A percentile compares a stretch with the other conserved stretches of the same genome.
phyloP scores from a whole-genome alignment of 2,329 filamentous ascomycete species.

The Colletotrichum euphorbiae region DNA sequence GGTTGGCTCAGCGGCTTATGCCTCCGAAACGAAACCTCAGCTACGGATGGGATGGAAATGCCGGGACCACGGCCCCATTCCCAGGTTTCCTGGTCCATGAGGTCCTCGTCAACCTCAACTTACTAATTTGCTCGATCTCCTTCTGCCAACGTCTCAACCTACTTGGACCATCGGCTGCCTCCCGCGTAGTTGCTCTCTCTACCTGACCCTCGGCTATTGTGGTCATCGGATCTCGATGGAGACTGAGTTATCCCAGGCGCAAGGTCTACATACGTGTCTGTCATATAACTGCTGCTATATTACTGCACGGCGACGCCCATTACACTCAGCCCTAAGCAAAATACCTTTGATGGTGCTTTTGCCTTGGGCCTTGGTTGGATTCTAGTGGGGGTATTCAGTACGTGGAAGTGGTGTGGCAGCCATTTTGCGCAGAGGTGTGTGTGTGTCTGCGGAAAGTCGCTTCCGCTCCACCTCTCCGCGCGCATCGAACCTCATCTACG shows the following conservation, averaged over 20 bases:
- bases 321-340: constrained; percentile 12
- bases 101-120: constrained; percentile 7
- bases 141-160: neutral
- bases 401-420: neutral
- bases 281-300: constrained; percentile 8
- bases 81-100: constrained; percentile 13
- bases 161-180: constrained; percentile 4
- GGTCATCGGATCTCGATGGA: constrained; percentile 1
- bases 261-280: constrained; percentile 11
- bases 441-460: neutral
- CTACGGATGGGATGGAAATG: constrained; percentile 26
- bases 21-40: constrained; percentile 33
- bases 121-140: neutral
- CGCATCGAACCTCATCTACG: neutral
- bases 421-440: neutral
- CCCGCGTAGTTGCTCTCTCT: neutral
- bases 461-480: neutral
- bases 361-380: neutral
- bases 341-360: constrained; percentile 12
- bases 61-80: constrained; percentile 18
- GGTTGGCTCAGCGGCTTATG: constrained; percentile 29
- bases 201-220: constrained; percentile 7
- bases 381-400: neutral
- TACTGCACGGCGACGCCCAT: neutral
- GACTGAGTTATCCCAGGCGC: neutral